Evolutionary conservation across 306 rosid species (phyloP), one percentile per base, ranked within the genome.

Genomic region (Datisca glomerata): DNA sequence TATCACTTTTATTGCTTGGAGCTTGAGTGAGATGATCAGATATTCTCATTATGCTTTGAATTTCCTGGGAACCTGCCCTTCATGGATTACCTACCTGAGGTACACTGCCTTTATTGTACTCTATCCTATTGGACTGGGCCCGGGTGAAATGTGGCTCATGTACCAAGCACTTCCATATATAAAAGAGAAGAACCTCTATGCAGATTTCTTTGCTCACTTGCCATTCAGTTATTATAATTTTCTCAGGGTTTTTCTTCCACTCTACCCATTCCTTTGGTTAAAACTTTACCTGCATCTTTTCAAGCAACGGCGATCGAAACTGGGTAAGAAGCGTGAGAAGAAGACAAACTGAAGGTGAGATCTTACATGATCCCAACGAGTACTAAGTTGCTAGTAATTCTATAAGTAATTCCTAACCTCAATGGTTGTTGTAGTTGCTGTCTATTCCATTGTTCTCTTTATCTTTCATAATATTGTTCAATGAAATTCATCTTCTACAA

Each of bases 31-130:
- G 97, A 59, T 79, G 2, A 75, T 89, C 61, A 75, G 95, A 59
- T 84, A 89, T 68, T 67, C 91, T 8, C 85, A 78, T 60, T 75
- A 89, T 61, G 74, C 91, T 61, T 66, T 89, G 49, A 62, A 61
- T 55, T 74, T 93, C 70, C 51, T 47, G 12, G 79, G 86, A 63
- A 75, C 51, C 33, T 75, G 76, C 68, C 98, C 95, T 42, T 56
- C 63, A 49, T 89, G 91, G 93, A 67, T 89, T 49, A 80, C 86
- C 39, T 84, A 89, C 66, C 70, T 89, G 71, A 77, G 98, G 94
- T 89, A 80, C 71, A 80, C 98, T 32, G 92, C 85, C 18, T 89
- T 83, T 67, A 75, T 72, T 25, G 65, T 78, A 58, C 66, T 89
- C 57, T 89, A 80, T 68, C 95, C 97, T 43, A 33, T 68, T 34